These are phyloP conservation scores for Plenodomus tracheiphilus DNA, from an alignment of 2,329 filamentous ascomycete genomes.

Conservation along the genomic window DNA sequence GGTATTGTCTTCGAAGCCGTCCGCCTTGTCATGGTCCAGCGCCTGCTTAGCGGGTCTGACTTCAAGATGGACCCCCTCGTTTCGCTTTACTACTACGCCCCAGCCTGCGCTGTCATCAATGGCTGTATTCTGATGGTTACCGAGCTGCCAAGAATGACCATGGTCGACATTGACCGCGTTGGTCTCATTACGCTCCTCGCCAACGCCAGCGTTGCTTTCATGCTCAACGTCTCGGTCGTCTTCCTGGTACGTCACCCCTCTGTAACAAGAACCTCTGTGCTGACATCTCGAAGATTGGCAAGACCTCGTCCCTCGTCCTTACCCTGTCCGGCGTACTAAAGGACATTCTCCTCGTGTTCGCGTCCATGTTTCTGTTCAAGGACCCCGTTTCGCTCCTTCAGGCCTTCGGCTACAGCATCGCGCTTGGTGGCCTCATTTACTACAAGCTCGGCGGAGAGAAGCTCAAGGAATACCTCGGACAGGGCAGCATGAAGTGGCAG, in stretches of 20 bases:
- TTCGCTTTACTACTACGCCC: slow-evolving; percentile 88
- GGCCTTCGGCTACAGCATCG: slow-evolving; percentile 82
- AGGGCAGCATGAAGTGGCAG: slow-evolving; percentile 77
- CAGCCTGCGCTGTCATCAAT: slow-evolving; percentile 83
- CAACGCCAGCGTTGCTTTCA: slow-evolving; percentile 78
- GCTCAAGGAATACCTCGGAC: slow-evolving; percentile 75
- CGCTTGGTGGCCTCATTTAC: slow-evolving; percentile 77
- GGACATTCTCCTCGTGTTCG: slow-evolving; percentile 79
- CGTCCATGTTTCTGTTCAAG: slow-evolving; percentile 81
- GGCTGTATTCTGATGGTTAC: slow-evolving; percentile 71
- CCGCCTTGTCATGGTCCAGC: slow-evolving; percentile 82
- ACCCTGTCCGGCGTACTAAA: slow-evolving; percentile 87
- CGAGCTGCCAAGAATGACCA: slow-evolving; percentile 70
- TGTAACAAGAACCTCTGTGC: slow-evolving; percentile 11
- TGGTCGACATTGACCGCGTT: slow-evolving; percentile 73
- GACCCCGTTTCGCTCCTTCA: slow-evolving; percentile 75
- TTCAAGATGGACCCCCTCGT: slow-evolving; percentile 93
- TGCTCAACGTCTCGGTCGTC: slow-evolving; percentile 83
- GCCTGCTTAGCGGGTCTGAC: slow-evolving; percentile 76
- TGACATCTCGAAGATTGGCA: slow-evolving; percentile 68
- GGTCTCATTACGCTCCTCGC: slow-evolving; percentile 72
- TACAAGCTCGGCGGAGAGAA: slow-evolving; percentile 86
- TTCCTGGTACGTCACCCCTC: slow-evolving; percentile 67
- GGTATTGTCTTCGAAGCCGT: slow-evolving; percentile 82
- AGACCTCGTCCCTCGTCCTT: slow-evolving; percentile 82